Percentiles rank a stretch among this genome's conserved stretches.
phyloP scores from a whole-genome alignment of 176 grass and related monocot species.

The Chloris gayana region DNA sequence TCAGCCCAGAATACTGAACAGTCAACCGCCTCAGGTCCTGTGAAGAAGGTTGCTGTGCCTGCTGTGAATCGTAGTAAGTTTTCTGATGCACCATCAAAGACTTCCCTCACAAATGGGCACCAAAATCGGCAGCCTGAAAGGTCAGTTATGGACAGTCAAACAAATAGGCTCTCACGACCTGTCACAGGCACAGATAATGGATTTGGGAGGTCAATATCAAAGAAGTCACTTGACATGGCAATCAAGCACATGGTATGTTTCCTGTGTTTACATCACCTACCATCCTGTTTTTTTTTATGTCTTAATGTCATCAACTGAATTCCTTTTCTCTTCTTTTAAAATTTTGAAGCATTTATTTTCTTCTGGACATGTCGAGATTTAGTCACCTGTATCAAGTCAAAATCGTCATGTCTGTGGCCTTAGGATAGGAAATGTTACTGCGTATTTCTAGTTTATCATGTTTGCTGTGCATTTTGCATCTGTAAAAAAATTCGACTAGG shows the following conservation, averaged over 20 bases:
- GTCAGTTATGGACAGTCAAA: slow-evolving; percentile 56
- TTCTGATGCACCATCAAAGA: slow-evolving; percentile 67
- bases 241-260: slow-evolving; percentile 92
- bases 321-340: neutral
- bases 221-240: slow-evolving; percentile 98
- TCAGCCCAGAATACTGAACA: slow-evolving; percentile 62
- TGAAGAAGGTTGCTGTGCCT: slow-evolving; percentile 59
- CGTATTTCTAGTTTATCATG: neutral
- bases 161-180: slow-evolving; percentile 39
- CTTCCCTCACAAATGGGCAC: slow-evolving; percentile 64
- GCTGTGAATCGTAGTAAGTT: slow-evolving; percentile 78
- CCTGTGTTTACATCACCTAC: slow-evolving; percentile 30
- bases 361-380: neutral
- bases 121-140: slow-evolving; percentile 56
- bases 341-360: neutral
- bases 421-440: neutral
- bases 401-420: neutral
- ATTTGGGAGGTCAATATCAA: slow-evolving; percentile 96
- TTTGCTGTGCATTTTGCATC: too few species aligned
- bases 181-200: slow-evolving; percentile 68
- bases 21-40: slow-evolving; percentile 44
- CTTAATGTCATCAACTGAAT: neutral
- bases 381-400: neutral
- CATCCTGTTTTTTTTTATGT: neutral
- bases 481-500: too few species aligned